Evolutionary conservation across 306 rosid genomes (phyloP).

Genomic region (Prunus padus): DNA sequence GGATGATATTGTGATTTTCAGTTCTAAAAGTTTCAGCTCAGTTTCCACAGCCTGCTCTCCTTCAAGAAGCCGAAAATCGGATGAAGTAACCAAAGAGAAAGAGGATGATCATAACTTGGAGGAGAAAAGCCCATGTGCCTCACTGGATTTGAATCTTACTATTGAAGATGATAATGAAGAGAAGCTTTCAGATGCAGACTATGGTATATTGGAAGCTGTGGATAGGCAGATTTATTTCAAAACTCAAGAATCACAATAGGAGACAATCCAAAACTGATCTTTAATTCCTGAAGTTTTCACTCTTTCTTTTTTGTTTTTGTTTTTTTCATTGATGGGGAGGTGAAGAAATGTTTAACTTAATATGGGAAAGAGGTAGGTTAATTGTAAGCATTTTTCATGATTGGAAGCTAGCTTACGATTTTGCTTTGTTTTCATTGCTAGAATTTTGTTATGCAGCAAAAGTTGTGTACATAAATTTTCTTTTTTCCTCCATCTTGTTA

Average conservation of each 20-base stretch:
- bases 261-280: background rate
- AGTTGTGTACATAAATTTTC: too few species aligned
- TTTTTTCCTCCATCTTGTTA: too few species aligned
- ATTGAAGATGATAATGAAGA: conserved; percentile 37
- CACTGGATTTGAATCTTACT: conserved; percentile 72
- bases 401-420: too few species aligned
- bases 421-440: too few species aligned
- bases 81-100: conserved; percentile 26
- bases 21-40: conserved; percentile 40
- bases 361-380: too few species aligned
- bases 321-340: background rate
- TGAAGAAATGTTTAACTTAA: too few species aligned
- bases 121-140: conserved; percentile 29
- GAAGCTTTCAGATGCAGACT: conserved; percentile 12
- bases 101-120: conserved; percentile 24
- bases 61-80: conserved; percentile 19
- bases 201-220: conserved; percentile 53
- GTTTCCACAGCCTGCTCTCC: conserved; percentile 25
- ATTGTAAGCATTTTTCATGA: too few species aligned
- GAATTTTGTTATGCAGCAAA: too few species aligned
- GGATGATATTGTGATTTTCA: conserved; percentile 75
- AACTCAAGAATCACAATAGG: conserved; percentile 26
- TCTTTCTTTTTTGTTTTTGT: background rate
- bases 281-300: background rate
- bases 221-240: conserved; percentile 53